Percentiles rank a stretch among this genome's conserved stretches.
Evolutionary conservation across 345 rosid genomes (phyloP).

Genomic region (Pistacia atlantica): DNA sequence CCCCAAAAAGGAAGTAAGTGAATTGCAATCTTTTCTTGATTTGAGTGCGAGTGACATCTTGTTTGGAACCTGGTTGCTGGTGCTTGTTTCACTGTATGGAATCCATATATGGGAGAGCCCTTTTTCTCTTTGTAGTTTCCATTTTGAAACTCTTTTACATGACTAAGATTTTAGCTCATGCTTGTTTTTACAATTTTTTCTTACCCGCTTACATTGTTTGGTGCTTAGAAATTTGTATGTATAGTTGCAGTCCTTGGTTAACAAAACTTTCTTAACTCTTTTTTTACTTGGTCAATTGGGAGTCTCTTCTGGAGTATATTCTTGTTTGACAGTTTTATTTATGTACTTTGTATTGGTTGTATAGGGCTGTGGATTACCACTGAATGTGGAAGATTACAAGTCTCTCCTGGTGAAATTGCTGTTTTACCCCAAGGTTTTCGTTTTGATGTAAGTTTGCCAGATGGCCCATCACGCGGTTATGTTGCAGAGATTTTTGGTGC

Average conservation of each 20-base stretch:
- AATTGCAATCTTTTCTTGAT: background rate
- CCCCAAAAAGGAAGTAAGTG: conserved; percentile 92
- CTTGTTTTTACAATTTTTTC: background rate
- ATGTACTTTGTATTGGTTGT: conserved; percentile 19
- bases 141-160: too few relatives aligned
- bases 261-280: background rate
- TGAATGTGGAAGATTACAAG: conserved; percentile 85
- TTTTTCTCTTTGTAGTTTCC: background rate
- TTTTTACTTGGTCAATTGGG: background rate
- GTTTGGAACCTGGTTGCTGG: background rate
- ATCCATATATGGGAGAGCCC: background rate
- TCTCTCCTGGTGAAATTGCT: conserved; percentile 84
- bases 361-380: conserved; percentile 88
- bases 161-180: too few relatives aligned
- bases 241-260: background rate
- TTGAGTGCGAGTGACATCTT: conserved; percentile 2
- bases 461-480: conserved; percentile 94
- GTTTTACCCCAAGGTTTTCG: conserved; percentile 95
- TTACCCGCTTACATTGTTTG: background rate
- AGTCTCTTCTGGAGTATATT: background rate
- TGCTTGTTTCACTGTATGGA: background rate
- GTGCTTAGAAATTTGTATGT: background rate
- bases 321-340: conserved; percentile 5
- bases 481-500: conserved; percentile 87
- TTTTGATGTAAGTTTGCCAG: conserved; percentile 65